Evolutionary conservation across 176 grass and related monocot species (phyloP).

Genomic region (Metroxylon sagu): DNA sequence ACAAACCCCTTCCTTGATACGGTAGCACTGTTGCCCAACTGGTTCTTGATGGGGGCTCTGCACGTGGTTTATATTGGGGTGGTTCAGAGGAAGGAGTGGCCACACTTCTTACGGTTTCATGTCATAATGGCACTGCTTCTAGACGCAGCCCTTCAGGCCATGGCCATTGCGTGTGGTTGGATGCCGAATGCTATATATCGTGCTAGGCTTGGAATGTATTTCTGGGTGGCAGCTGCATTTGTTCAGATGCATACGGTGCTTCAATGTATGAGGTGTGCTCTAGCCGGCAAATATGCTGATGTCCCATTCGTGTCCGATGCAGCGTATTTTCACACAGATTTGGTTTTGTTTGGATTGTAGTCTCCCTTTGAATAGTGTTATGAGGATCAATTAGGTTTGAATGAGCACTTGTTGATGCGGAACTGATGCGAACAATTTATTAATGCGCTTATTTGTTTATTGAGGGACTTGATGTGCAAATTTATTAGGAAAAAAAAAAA

Average conservation of each 20-base stretch:
- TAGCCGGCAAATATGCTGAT: slow-evolving; percentile 60
- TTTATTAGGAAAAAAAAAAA: too few relatives aligned
- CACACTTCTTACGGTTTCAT: slow-evolving; percentile 87
- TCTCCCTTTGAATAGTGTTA: too few relatives aligned
- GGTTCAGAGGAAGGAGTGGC: slow-evolving; percentile 70
- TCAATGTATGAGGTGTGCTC: slow-evolving; percentile 72
- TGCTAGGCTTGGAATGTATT: slow-evolving; percentile 47
- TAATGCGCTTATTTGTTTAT: too few relatives aligned
- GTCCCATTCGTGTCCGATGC: slow-evolving; percentile 76
- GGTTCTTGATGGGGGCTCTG: slow-evolving; percentile 62
- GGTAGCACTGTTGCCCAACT: slow-evolving; percentile 58
- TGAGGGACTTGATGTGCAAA: too few relatives aligned
- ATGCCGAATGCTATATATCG: slow-evolving; percentile 61
- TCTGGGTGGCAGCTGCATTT: slow-evolving; percentile 68
- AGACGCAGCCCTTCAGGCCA: slow-evolving; percentile 65
- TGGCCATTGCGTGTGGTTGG: slow-evolving; percentile 83
- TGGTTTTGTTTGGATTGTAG: slow-evolving; percentile 64
- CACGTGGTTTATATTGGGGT: slow-evolving; percentile 68
- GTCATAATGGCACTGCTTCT: slow-evolving; percentile 74
- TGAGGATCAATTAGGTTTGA: too few relatives aligned
- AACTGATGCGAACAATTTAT: too few relatives aligned
- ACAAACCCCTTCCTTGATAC: slow-evolving; percentile 77
- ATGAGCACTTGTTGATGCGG: too few relatives aligned
- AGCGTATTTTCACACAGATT: slow-evolving; percentile 83
- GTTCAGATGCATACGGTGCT: slow-evolving; percentile 69